phyloP scores from a whole-genome alignment of 139 green algal species.

The Tetraselmis chui region DNA sequence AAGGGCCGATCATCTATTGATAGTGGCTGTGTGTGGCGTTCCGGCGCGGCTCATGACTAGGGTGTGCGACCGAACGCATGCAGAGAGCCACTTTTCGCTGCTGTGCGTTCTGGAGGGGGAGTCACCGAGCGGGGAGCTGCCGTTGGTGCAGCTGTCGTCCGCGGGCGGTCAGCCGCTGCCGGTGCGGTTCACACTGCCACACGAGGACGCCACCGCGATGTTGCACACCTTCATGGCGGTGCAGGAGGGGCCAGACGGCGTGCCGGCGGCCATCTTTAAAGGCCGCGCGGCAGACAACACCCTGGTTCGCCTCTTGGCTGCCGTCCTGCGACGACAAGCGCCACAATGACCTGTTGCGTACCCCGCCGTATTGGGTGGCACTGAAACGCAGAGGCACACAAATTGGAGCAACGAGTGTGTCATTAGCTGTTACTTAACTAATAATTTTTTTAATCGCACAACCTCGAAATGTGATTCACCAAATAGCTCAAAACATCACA shows the following conservation, averaged over 20 bases:
- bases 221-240: not conserved
- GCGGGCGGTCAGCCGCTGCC: not conserved
- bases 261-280: not conserved
- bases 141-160: not conserved
- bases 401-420: too few species aligned
- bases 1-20: too few species aligned
- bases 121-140: not conserved
- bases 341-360: too few species aligned
- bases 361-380: too few species aligned
- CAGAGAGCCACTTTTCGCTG: slow-evolving; percentile 3
- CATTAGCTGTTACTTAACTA: too few species aligned
- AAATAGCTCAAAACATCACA: too few species aligned
- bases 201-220: not conserved
- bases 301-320: not conserved
- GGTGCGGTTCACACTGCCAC: not conserved
- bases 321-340: not conserved
- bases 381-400: too few species aligned
- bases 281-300: not conserved
- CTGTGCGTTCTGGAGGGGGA: not conserved
- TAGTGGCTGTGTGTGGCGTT: too few species aligned
- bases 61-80: too few species aligned
- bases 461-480: too few species aligned
- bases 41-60: too few species aligned
- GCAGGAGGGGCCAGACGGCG: not conserved
- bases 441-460: too few species aligned